phyloP scores from a whole-genome alignment of 2,329 filamentous ascomycete genomes.

The Pseudocercospora pini-densiflorae region DNA sequence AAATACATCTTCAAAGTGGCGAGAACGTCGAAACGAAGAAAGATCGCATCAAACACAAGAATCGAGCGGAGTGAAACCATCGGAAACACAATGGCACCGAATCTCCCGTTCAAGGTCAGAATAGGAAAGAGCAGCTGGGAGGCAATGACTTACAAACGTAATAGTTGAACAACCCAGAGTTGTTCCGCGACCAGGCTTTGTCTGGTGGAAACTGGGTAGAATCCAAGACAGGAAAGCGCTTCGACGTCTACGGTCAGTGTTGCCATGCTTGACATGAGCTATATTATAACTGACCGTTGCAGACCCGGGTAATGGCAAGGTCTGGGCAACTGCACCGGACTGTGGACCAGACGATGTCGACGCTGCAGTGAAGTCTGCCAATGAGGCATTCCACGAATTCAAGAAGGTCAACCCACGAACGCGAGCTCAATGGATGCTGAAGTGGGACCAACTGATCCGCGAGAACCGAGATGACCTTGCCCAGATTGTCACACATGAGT shows the following conservation, averaged over 20 bases:
- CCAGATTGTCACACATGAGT: constrained; percentile 65
- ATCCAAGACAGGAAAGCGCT: constrained; percentile 61
- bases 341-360: constrained; percentile 65
- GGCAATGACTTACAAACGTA: constrained; percentile 11
- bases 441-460: constrained; percentile 68
- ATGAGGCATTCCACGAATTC: constrained; percentile 65
- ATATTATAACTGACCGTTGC: constrained; percentile 10
- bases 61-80: constrained; percentile 10
- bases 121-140: background rate
- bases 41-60: constrained; percentile 15
- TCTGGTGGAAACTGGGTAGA: constrained; percentile 61
- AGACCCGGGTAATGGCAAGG: constrained; percentile 58
- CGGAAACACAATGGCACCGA: constrained; percentile 36
- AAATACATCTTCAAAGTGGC: constrained; percentile 21
- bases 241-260: constrained; percentile 57
- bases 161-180: constrained; percentile 57
- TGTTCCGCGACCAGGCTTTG: constrained; percentile 60
- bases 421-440: constrained; percentile 65
- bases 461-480: constrained; percentile 67
- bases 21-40: constrained; percentile 27
- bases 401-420: constrained; percentile 63
- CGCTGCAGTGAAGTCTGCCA: constrained; percentile 61
- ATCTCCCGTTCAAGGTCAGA: constrained; percentile 51
- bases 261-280: background rate
- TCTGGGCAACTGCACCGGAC: constrained; percentile 54